phyloP scores from a whole-genome alignment of 805 yeast genomes.

The Torulaspora gathmanii region DNA sequence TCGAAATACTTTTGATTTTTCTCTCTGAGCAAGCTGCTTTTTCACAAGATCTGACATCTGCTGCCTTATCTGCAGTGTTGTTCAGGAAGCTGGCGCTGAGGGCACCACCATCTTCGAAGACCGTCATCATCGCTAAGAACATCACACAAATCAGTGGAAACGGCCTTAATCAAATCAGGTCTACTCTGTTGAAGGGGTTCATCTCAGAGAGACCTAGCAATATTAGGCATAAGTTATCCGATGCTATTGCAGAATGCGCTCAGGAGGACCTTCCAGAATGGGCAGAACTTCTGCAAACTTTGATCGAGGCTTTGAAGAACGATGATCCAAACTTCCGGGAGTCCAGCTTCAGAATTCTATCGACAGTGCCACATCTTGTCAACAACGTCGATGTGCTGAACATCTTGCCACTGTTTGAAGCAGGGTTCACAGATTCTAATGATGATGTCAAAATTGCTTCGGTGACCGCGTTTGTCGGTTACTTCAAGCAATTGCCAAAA shows the following conservation, averaged over 20 bases:
- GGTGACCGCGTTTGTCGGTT: slow-evolving; percentile 86
- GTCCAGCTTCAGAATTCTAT: slow-evolving; percentile 82
- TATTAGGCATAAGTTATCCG: slow-evolving; percentile 87
- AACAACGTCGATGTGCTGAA: slow-evolving; percentile 52
- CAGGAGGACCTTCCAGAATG: slow-evolving; percentile 61
- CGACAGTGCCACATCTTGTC: slow-evolving; percentile 76
- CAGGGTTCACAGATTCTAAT: slow-evolving; percentile 73
- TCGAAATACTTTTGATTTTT: slow-evolving; percentile 67
- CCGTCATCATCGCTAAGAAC: slow-evolving; percentile 67
- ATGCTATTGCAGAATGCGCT: slow-evolving; percentile 90
- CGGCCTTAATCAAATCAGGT: slow-evolving; percentile 58
- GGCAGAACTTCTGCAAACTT: slow-evolving; percentile 73
- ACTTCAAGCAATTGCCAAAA: slow-evolving; percentile 78
- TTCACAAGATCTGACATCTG: slow-evolving; percentile 55
- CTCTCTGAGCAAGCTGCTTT: slow-evolving; percentile 72
- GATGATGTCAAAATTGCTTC: slow-evolving; percentile 90
- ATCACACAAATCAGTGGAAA: slow-evolving; percentile 62
- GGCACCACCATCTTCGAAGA: slow-evolving; percentile 57
- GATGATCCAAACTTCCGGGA: slow-evolving; percentile 70
- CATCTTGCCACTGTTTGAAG: slow-evolving; percentile 63
- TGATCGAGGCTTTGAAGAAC: slow-evolving; percentile 58
- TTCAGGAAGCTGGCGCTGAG: slow-evolving; percentile 82
- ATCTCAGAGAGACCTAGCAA: slow-evolving; percentile 59
- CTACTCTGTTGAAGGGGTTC: slow-evolving; percentile 68
- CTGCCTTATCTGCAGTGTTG: slow-evolving; percentile 78